Evolutionary conservation across 2,329 filamentous ascomycete genomes (phyloP).

Genomic region (Biscogniauxia mediterranea): DNA sequence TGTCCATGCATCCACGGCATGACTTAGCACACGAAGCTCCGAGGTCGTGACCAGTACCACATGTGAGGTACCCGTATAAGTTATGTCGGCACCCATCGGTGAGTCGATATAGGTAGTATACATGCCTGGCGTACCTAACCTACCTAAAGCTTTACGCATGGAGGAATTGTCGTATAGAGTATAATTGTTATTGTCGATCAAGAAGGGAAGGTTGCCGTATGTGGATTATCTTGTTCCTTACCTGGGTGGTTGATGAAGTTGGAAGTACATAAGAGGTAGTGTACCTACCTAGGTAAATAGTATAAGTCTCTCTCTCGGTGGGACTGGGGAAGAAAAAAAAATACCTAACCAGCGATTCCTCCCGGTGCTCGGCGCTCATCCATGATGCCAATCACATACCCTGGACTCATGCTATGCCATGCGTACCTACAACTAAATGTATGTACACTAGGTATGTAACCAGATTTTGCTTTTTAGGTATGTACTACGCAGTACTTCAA

Average conservation of each 20-base stretch:
- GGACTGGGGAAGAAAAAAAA: not conserved
- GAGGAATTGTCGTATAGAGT: not conserved
- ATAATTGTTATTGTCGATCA: not conserved
- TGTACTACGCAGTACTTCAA: not conserved
- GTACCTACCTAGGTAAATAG: no score
- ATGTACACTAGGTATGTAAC: not conserved
- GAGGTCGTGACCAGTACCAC: slow-evolving; percentile 11
- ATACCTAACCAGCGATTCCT: not conserved
- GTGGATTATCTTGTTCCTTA: no score
- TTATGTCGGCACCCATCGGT: slow-evolving; percentile 28
- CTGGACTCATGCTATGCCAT: not conserved
- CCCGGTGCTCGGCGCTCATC: not conserved
- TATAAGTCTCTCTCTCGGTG: not conserved
- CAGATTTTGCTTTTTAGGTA: not conserved
- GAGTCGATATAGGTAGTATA: slow-evolving; percentile 6
- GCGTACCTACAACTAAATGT: no score
- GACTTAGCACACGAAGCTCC: slow-evolving; percentile 1
- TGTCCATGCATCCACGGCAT: not conserved
- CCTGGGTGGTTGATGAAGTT: no score
- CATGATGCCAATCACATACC: not conserved
- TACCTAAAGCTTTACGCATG: not conserved
- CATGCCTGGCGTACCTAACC: no score
- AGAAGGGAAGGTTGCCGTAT: not conserved
- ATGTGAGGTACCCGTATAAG: slow-evolving; percentile 22
- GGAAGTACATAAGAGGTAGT: no score